Evolutionary conservation across 2,329 filamentous ascomycete genomes (phyloP), one percentile per base, ranked within the genome.

Genomic region (Phoma herbarum): DNA sequence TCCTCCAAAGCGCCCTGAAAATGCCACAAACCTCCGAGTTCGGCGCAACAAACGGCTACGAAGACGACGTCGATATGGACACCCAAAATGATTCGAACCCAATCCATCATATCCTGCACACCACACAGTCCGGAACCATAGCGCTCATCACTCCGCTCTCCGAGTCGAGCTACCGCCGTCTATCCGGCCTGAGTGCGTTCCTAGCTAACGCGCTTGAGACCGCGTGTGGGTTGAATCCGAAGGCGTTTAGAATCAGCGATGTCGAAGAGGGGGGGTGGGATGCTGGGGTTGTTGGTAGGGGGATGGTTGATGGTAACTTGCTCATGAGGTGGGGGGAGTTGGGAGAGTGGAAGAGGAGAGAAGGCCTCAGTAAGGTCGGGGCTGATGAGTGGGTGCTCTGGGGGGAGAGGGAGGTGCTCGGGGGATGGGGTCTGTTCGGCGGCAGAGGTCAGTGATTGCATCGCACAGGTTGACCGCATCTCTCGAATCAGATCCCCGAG

Each of bases 111-210:
- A 64, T 76, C 51, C 68, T 76, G 2, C 61, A 62, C 43, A 75
- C 74, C 2, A 56, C 70, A 0, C 72, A 88, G 8, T 91, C 91
- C 0, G 95, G 95, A 48, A 86, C 89, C 20, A 78, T 98, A 12
- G 87, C 90, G 0, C 82, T 93, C 9, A 83, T 99, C 10, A 90
- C 90, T 0, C 88, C 94, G 0, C 82, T 98, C 1, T 82, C 88
- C 0, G 94, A 98, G 76, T 83, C 89, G 6, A 84, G 88, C 11
- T 98, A 98, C 78, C 89, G 95, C 1, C 89, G 93, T 0, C 84
- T 99, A 3, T 88, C 88, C 4, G 92, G 91, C 1, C 82, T 99
- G 4, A 86, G 93, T 45, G 90, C 89, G 4, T 93, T 96, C 73
- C 83, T 99, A 1, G 83, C 88, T 9, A 91, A 88, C 31, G 88